phyloP scores from a whole-genome alignment of 441 rosid species.

The Adansonia grandidieri region DNA sequence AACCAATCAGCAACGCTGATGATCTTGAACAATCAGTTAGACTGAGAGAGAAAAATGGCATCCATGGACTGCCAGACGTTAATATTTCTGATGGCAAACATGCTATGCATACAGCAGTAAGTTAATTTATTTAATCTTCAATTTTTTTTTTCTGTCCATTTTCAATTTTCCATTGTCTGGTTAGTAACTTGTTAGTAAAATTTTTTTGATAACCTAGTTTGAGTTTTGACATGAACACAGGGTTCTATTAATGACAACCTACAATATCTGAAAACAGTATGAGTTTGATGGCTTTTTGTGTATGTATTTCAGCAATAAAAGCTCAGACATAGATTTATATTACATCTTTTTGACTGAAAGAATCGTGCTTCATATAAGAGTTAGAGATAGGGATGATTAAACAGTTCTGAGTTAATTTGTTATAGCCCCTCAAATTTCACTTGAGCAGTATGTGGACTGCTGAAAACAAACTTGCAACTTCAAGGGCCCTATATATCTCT shows the following conservation, averaged over 20 bases:
- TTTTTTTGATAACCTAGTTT: slow-evolving; percentile 10
- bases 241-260: slow-evolving; percentile 24
- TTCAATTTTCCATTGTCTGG: background rate
- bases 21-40: slow-evolving; percentile 48
- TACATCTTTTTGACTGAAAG: background rate
- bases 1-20: slow-evolving; percentile 38
- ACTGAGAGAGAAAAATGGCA: slow-evolving; percentile 59
- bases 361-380: background rate
- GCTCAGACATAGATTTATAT: slow-evolving; percentile 1
- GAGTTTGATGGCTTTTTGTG: background rate
- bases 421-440: slow-evolving; percentile 2
- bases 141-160: background rate
- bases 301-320: background rate
- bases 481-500: background rate
- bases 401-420: slow-evolving; percentile 2
- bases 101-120: slow-evolving; percentile 56
- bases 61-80: slow-evolving; percentile 46
- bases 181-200: slow-evolving; percentile 12
- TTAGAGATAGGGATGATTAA: background rate
- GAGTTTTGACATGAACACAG: slow-evolving; percentile 16
- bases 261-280: slow-evolving; percentile 15
- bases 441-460: background rate
- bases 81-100: slow-evolving; percentile 59
- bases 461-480: background rate
- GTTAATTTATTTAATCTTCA: slow-evolving; percentile 32